These are phyloP conservation scores for Rosa persica DNA, from an alignment of 306 rosid genomes.

Conservation along the genomic window DNA sequence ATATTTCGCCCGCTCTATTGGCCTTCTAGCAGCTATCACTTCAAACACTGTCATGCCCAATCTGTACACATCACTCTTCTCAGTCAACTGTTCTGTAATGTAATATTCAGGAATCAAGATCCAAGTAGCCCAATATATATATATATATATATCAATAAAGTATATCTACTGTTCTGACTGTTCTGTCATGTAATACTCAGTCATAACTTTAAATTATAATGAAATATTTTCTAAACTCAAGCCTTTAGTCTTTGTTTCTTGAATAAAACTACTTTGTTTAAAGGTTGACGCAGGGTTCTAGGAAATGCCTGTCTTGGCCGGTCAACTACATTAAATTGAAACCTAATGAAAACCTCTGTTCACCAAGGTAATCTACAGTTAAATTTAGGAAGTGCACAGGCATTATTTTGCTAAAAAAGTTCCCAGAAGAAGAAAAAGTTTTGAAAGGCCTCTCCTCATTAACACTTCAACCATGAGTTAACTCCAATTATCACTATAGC, in stretches of 20 bases:
- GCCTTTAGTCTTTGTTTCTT: too few species aligned
- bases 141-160: too few species aligned
- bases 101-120: too few species aligned
- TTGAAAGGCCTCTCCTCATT: neutral
- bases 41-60: constrained; percentile 26
- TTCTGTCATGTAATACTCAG: too few species aligned
- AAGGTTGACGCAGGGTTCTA: too few species aligned
- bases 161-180: too few species aligned
- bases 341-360: neutral
- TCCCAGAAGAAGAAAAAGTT: neutral
- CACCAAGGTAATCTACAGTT: neutral
- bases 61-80: constrained; percentile 43
- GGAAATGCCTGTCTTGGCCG: too few species aligned
- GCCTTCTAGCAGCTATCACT: constrained; percentile 59
- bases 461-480: neutral
- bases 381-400: neutral
- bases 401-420: neutral
- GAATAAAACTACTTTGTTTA: too few species aligned
- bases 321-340: neutral
- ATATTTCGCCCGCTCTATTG: constrained; percentile 60
- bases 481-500: too few species aligned
- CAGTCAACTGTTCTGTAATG: constrained; percentile 18
- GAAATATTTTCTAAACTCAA: neutral
- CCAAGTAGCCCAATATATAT: too few species aligned
- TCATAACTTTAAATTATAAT: neutral